phyloP scores from a whole-genome alignment of 176 grass and related monocot genomes.

The Aegilops bicornis region DNA sequence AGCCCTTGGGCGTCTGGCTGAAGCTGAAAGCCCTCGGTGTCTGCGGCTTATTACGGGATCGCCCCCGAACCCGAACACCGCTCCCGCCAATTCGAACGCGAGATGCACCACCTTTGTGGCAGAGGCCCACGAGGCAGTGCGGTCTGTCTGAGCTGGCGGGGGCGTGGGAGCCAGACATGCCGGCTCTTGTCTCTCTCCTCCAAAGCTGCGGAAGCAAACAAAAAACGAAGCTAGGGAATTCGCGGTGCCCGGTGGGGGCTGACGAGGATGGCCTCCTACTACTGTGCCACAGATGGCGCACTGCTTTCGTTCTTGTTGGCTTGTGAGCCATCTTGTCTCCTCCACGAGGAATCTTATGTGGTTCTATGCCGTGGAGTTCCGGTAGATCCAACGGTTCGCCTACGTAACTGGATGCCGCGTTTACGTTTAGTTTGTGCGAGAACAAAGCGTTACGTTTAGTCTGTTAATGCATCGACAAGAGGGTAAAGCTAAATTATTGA shows the following conservation, averaged over 20 bases:
- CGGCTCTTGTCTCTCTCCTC: conserved; percentile 28
- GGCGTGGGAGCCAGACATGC: conserved; percentile 34
- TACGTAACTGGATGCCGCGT: too few relatives aligned
- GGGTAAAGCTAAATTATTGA: too few relatives aligned
- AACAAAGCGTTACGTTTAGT: too few relatives aligned
- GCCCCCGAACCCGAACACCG: conserved; percentile 14
- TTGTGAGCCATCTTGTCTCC: background rate
- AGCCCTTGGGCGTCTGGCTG: background rate
- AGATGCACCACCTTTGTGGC: background rate
- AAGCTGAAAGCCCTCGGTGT: background rate
- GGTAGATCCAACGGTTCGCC: too few relatives aligned
- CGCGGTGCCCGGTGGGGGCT: background rate
- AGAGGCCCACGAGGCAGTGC: background rate
- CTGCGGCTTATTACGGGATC: conserved; percentile 22
- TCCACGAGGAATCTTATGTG: conserved; percentile 15
- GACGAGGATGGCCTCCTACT: conserved; percentile 8
- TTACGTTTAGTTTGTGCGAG: too few relatives aligned
- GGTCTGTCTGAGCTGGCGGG: conserved; percentile 23
- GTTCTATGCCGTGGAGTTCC: background rate
- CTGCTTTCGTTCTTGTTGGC: background rate
- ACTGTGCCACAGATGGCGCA: background rate
- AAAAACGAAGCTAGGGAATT: background rate
- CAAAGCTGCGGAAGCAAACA: background rate
- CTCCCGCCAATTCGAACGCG: conserved; percentile 45
- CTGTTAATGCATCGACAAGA: too few relatives aligned